phyloP scores from a whole-genome alignment of 495 filamentous ascomycete species.

The Aspergillus cavernicola region DNA sequence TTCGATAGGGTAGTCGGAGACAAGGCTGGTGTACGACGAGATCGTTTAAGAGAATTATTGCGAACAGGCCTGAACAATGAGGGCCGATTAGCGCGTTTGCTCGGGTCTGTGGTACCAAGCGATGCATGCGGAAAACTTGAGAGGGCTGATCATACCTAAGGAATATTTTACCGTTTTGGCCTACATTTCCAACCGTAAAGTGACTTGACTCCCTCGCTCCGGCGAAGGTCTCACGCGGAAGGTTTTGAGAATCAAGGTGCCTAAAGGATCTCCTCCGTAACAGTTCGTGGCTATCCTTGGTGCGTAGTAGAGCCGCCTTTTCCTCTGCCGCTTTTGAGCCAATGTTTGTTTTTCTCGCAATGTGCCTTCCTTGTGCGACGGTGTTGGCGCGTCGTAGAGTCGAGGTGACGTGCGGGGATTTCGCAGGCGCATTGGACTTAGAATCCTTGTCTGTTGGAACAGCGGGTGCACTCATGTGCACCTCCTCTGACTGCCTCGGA shows the following conservation, averaged over 20 bases:
- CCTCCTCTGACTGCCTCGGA: slow-evolving; percentile 10
- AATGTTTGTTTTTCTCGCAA: slow-evolving; percentile 29
- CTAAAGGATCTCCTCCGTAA: slow-evolving; percentile 41
- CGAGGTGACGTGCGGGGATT: slow-evolving; percentile 22
- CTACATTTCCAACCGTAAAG: slow-evolving; percentile 92
- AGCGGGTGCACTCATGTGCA: slow-evolving; percentile 4
- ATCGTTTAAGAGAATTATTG: slow-evolving; percentile 35
- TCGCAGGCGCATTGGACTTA: slow-evolving; percentile 14
- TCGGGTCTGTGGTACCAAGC: slow-evolving; percentile 8
- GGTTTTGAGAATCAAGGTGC: slow-evolving; percentile 31
- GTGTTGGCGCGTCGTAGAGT: slow-evolving; percentile 42
- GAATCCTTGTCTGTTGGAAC: slow-evolving; percentile 12
- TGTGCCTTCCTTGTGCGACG: slow-evolving; percentile 34
- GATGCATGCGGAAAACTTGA: not conserved
- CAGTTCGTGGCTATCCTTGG: slow-evolving; percentile 47
- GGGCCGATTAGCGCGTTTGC: slow-evolving; percentile 22
- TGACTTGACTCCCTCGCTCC: slow-evolving; percentile 58
- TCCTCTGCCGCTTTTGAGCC: slow-evolving; percentile 31
- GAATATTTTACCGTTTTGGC: slow-evolving; percentile 90
- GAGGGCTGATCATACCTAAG: slow-evolving; percentile 64
- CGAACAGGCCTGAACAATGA: slow-evolving; percentile 45
- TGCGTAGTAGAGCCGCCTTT: slow-evolving; percentile 30
- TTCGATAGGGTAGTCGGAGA: slow-evolving; percentile 30
- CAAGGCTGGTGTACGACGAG: slow-evolving; percentile 27
- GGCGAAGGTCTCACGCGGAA: slow-evolving; percentile 30